A percentile compares a stretch with the other conserved stretches of the same genome.
Conservation (phyloP, 305 asterid genomes). For the Fraxinus greggii region DNA sequence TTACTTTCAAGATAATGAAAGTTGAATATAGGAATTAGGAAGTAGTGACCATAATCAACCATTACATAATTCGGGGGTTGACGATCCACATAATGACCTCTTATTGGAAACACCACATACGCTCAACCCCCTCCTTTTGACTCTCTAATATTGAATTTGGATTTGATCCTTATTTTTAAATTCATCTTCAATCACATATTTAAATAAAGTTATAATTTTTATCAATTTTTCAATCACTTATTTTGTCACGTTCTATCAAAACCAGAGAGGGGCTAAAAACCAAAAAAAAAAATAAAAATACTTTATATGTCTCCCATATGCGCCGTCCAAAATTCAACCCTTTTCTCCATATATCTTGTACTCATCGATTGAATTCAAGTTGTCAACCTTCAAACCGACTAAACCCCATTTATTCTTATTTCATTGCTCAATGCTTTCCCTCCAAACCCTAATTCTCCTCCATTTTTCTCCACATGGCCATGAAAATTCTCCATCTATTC, state of each 20-base stretch:
- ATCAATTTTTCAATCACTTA: constrained; percentile 1
- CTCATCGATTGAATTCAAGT: constrained; percentile 42
- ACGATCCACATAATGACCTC: constrained; percentile 58
- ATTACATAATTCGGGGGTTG: constrained; percentile 41
- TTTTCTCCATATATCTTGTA: constrained; percentile 26
- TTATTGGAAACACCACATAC: constrained; percentile 48
- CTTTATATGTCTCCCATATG: constrained; percentile 52
- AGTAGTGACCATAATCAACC: constrained; percentile 30
- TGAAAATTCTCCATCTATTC: constrained; percentile 44
- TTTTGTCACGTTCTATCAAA: background rate
- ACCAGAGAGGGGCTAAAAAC: constrained; percentile 22
- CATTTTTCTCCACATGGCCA: constrained; percentile 38
- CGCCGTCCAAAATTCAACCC: constrained; percentile 33
- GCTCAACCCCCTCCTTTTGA: constrained; percentile 22
- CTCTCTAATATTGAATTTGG: constrained; percentile 16
- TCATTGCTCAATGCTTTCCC: constrained; percentile 66
- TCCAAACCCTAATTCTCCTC: constrained; percentile 33
- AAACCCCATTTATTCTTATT: constrained; percentile 35
- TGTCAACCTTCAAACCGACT: constrained; percentile 47
- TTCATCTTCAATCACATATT: no score
- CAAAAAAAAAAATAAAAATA: constrained; percentile 18
- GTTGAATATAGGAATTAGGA: background rate
- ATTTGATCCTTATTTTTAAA: no score
- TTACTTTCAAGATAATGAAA: constrained; percentile 31
- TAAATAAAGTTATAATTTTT: no score